Conservation (phyloP, 345 rosid species). For the Microthlaspi erraticum region DNA sequence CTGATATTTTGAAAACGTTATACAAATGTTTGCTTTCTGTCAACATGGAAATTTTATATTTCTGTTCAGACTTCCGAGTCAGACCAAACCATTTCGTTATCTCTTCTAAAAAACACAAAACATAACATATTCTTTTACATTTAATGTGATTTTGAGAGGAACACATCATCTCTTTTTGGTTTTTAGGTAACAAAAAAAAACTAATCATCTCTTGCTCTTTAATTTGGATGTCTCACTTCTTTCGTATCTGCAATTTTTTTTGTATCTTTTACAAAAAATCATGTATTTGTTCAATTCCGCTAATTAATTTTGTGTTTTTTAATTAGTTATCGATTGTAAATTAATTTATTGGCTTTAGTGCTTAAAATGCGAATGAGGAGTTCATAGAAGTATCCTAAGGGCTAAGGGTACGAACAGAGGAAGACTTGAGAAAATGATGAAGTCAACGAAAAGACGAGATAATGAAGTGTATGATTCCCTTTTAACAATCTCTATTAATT, state of each 20-base stretch:
- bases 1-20: slow-evolving; percentile 22
- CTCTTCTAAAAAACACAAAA: background rate
- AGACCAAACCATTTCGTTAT: slow-evolving; percentile 1
- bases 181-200: no score
- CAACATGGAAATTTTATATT: background rate
- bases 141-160: background rate
- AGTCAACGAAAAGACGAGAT: slow-evolving; percentile 35
- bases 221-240: no score
- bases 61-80: slow-evolving; percentile 20
- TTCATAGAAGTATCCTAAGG: slow-evolving; percentile 23
- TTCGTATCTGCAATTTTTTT: no score
- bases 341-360: background rate
- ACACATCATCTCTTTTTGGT: background rate
- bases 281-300: background rate
- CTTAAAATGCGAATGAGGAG: slow-evolving; percentile 21
- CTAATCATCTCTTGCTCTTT: no score
- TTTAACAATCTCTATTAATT: slow-evolving; percentile 7
- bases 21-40: background rate
- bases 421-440: slow-evolving; percentile 29
- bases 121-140: background rate
- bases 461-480: slow-evolving; percentile 38
- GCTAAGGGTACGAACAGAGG: background rate
- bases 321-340: background rate
- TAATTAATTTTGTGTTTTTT: background rate
- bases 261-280: background rate